Conservation (phyloP, 331 rosid species). For the Prunus yedoensis region DNA sequence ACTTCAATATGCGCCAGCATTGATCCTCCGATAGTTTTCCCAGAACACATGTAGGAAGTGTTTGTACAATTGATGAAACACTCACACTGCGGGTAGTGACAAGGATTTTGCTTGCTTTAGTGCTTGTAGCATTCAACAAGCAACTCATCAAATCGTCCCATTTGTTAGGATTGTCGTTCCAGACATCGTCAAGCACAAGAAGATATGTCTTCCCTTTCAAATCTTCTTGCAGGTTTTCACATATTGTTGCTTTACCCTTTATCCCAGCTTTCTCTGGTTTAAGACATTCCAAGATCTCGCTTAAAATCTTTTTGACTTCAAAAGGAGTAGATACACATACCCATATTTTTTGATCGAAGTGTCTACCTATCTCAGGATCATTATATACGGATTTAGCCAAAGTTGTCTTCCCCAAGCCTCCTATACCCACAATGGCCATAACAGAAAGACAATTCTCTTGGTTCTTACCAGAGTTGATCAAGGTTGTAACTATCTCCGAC, state of each 20-base stretch:
- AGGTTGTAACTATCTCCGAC: not conserved
- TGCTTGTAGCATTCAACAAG: not conserved
- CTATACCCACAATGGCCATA: not conserved
- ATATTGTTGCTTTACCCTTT: not conserved
- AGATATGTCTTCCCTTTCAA: not conserved
- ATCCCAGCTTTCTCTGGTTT: not conserved
- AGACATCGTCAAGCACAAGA: not conserved
- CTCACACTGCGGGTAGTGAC: not conserved
- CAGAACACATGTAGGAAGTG: not conserved
- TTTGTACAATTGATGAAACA: not conserved
- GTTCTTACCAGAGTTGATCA: not conserved
- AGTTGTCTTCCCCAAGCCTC: constrained; percentile 10
- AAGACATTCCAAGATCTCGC: not conserved
- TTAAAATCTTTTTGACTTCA: not conserved
- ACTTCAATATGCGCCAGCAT: not conserved
- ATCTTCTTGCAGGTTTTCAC: not conserved
- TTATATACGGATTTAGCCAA: not conserved
- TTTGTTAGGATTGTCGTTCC: not conserved
- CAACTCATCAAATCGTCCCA: not conserved
- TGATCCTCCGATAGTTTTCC: not conserved
- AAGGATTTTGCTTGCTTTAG: not conserved
- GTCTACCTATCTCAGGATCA: not conserved
- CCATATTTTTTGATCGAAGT: not conserved
- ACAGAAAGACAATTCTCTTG: not conserved
- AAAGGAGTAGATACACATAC: not conserved